Evolutionary conservation across 495 filamentous ascomycete species (phyloP), one percentile per base, ranked within the genome.

Genomic region (Cercophora scortea): DNA sequence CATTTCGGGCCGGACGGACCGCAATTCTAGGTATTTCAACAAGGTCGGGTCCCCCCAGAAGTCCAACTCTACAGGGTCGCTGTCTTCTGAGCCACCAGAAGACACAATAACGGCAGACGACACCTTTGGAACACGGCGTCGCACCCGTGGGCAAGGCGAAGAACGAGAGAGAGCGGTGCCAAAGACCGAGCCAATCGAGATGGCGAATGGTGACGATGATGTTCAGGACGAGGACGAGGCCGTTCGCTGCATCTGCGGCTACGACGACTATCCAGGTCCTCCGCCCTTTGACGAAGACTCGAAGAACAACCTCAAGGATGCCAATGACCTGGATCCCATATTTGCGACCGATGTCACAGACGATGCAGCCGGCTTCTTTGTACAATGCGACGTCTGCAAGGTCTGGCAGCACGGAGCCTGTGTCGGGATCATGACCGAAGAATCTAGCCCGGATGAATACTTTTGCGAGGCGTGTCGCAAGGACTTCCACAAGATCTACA

Each of bases 401-500:
- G 93, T 96, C 50, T 99, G 93, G 93, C 93, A 99, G 63, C 93
- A 99, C 61, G 94, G 93, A 63, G 90, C 89, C 51, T 99, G 93
- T 70, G 94, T 99, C 47, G 93, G 93, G 38, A 96, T 99, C 58
- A 90, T 90, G 78, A 89, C 95, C 55, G 89, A 92, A 66, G 84
- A 87, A 49, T 83, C 84, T 65, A 92, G 86, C 63, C 94, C 91
- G 34, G 92, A 97, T 43, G 89, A 96, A 71, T 99, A 99, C 75
- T 97, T 89, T 65, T 99, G 93, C 69, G 93, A 99, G 72, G 78
- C 87, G 68, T 99, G 93, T 67, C 84, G 87, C 57, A 86, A 87
- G 65, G 91, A 96, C 62, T 77, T 95, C 48, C 93, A 99, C 75
- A 88, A 80, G 59, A 83, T 93, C 53, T 83, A 78, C 53, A 83